A percentile compares a stretch with the other conserved stretches of the same genome.
Conservation (phyloP, 2,329 filamentous ascomycete species). For the Penicillium olsonii region DNA sequence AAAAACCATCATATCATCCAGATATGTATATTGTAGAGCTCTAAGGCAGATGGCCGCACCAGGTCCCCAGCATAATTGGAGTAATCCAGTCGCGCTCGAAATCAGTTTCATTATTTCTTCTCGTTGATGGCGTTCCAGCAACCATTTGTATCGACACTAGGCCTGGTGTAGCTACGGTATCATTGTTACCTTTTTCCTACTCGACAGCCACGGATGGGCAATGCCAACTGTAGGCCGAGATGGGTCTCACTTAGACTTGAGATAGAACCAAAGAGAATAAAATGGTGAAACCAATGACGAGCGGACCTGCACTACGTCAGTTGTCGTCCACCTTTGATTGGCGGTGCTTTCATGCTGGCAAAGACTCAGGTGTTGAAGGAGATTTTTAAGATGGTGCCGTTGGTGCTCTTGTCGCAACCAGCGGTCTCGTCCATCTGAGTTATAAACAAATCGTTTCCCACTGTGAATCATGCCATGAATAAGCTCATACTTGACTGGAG, state of each 20-base stretch:
- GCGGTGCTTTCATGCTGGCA: neutral
- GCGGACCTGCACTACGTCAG: too few species aligned
- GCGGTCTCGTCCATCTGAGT: neutral
- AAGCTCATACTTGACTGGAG: neutral
- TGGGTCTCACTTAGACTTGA: too few species aligned
- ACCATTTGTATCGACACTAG: too few species aligned
- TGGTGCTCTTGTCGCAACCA: neutral
- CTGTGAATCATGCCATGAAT: constrained; percentile 2
- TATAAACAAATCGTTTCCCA: constrained; percentile 1
- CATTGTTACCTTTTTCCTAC: too few species aligned
- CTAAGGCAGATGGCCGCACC: neutral
- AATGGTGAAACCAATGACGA: too few species aligned
- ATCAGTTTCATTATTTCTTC: too few species aligned
- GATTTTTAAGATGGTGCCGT: neutral
- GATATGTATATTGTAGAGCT: neutral
- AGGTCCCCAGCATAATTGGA: neutral
- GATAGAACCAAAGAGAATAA: too few species aligned
- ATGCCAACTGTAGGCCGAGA: too few species aligned
- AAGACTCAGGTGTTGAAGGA: neutral
- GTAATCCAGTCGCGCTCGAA: too few species aligned
- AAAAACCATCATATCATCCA: constrained; percentile 3
- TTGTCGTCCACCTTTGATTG: neutral
- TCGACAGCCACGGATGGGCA: too few species aligned
- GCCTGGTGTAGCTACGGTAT: too few species aligned
- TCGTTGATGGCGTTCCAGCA: too few species aligned